phyloP scores from a whole-genome alignment of 2,329 filamentous ascomycete species.

The Phoma herbarum region DNA sequence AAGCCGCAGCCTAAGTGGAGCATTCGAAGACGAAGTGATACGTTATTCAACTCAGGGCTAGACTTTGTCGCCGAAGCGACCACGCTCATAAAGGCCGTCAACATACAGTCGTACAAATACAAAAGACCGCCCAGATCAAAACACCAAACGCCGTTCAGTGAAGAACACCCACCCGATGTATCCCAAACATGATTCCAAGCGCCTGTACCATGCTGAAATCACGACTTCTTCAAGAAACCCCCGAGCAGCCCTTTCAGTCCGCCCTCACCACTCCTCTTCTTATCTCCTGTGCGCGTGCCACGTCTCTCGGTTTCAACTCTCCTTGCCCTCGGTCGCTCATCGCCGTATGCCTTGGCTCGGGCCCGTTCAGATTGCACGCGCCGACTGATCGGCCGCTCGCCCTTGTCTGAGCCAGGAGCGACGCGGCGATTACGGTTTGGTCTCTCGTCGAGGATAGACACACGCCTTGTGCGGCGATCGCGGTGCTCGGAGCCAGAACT shows the following conservation, averaged over 20 bases:
- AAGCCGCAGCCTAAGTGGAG: too few relatives aligned
- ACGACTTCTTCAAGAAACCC: constrained; percentile 41
- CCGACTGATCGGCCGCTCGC: constrained; percentile 40
- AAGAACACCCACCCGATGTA: constrained; percentile 15
- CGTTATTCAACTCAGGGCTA: too few relatives aligned
- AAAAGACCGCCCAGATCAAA: constrained; percentile 11
- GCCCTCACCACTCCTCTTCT: constrained; percentile 43
- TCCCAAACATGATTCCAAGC: constrained; percentile 8
- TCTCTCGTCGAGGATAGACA: constrained; percentile 41
- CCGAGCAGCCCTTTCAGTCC: constrained; percentile 45
- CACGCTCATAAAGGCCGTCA: constrained; percentile 6
- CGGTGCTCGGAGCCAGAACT: constrained; percentile 43
- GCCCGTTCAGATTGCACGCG: constrained; percentile 42
- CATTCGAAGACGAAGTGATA: too few relatives aligned
- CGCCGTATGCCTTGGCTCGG: constrained; percentile 34
- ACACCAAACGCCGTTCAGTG: constrained; percentile 5
- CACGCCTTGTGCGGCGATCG: constrained; percentile 36
- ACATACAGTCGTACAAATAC: constrained; percentile 23
- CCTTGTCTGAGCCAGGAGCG: constrained; percentile 39
- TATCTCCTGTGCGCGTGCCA: constrained; percentile 27
- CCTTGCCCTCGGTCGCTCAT: constrained; percentile 35
- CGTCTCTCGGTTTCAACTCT: constrained; percentile 28
- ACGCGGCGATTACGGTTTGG: constrained; percentile 42
- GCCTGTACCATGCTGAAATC: not conserved
- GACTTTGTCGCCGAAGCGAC: constrained; percentile 2